Base-by-base conservation (phyloP, 805 yeast genomes). In the Pichia ethanolica region DNA sequence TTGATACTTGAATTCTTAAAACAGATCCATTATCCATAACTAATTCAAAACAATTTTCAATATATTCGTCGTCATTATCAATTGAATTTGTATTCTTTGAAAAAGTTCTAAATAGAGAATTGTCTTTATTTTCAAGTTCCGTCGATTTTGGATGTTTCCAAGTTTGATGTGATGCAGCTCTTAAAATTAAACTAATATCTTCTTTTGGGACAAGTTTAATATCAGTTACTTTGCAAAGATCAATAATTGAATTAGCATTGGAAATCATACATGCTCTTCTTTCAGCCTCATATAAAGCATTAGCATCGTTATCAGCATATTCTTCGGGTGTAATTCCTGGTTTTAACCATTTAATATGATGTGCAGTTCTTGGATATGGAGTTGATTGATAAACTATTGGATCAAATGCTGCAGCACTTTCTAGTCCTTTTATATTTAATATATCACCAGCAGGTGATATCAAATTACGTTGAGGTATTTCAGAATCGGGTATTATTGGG, bases 301-400 rank as follows among this genome's bases (percentile, higher is more conserved):
- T 66, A 1, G 63, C 55, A 58, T 90, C 97, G 25, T 71, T 58
- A 7, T 59, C 55, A 1, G 69, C 64, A 55, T 82, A 78, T 5
- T 75, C 76, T 3, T 69, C 70, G 1, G 54, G 52, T 1, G 65
- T 53, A 1, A 62, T 49, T 0, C 58, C 63, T 4, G 71, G 69
- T 5, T 67, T 68, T 9, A 88, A 63, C 96, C 96, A 89, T 2
- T 60, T 57, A 3, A 89, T 71, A 53, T 83, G 84, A 1, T 71
- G 73, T 2, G 62, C 66, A 52, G 79, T 77, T 5, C 81, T 44
- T 4, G 74, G 73, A 59, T 67, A 89, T 0, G 89, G 83, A 14
- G 78, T 71, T 70, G 55, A 71, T 78, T 27, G 42, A 36, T 35
- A 41, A 1, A 71, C 53, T 3, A 53, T 53, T 0, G 80, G 76